Evolutionary conservation across 1,284 basidiomycete species (phyloP).

Genomic region (Puccinia horiana): DNA sequence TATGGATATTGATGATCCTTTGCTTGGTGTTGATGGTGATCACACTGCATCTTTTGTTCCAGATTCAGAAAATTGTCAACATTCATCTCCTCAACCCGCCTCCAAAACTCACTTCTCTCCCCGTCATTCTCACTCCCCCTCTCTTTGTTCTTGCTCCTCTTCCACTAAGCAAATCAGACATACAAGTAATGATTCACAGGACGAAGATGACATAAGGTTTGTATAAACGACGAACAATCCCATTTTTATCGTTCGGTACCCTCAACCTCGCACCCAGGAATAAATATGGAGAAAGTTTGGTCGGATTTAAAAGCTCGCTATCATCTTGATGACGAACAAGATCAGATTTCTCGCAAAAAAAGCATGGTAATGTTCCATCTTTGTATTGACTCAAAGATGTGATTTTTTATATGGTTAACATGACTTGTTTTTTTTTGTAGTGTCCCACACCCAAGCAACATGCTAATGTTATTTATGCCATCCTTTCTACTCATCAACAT

Average conservation of each 20-base stretch:
- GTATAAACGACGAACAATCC: not conserved
- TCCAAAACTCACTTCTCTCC: not conserved
- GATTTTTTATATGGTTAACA: not conserved
- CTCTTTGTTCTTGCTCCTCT: not conserved
- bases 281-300: not conserved
- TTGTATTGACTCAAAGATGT: not conserved
- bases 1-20: not conserved
- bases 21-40: not conserved
- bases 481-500: not conserved
- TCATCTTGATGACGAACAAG: constrained; percentile 3
- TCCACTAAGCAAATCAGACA: not conserved
- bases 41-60: not conserved
- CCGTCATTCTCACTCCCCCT: not conserved
- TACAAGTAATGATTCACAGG: not conserved
- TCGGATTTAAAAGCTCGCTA: not conserved
- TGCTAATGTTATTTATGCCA: not conserved
- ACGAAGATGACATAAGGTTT: not conserved
- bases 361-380: not conserved
- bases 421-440: not conserved
- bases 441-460: not conserved
- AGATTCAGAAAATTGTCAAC: not conserved
- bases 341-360: not conserved
- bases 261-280: not conserved
- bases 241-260: not conserved
- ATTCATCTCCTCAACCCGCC: too few relatives aligned